Percentiles rank a stretch among this genome's conserved stretches.
Evolutionary conservation across 495 filamentous ascomycete genomes (phyloP).

Genomic region (Trichoderma erinaceum): DNA sequence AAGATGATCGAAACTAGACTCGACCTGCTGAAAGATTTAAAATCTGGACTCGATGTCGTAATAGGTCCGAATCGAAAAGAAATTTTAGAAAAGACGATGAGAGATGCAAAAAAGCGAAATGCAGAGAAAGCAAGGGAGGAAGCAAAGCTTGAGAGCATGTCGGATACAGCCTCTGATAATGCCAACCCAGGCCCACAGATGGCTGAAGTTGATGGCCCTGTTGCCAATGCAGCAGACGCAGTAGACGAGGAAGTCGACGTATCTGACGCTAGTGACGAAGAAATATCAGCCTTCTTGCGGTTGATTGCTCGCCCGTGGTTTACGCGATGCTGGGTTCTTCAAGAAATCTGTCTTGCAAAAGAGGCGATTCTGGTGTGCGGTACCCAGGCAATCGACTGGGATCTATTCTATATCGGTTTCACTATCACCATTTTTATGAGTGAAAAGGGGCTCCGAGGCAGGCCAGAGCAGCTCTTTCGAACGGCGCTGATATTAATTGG

Average conservation of each 20-base stretch:
- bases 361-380: constrained; percentile 20
- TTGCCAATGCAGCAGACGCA: no score
- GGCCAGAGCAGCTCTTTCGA: neutral
- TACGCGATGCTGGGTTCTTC: constrained; percentile 22
- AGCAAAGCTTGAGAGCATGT: neutral
- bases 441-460: neutral
- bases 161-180: neutral
- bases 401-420: constrained; percentile 12
- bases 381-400: constrained; percentile 13
- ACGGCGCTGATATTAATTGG: neutral
- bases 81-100: neutral
- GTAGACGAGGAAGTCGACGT: neutral
- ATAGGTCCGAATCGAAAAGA: neutral
- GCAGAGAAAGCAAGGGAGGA: neutral
- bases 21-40: neutral
- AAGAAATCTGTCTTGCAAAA: constrained; percentile 22
- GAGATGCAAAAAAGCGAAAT: constrained; percentile 8
- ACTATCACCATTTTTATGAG: neutral
- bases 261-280: constrained; percentile 6
- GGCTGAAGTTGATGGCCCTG: no score
- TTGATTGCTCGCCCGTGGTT: constrained; percentile 23
- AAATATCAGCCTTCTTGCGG: constrained; percentile 15
- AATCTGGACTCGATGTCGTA: neutral
- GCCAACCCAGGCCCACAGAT: neutral
- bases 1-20: neutral